A percentile compares a stretch with the other conserved stretches of the same genome.
Conservation (phyloP, 2,329 filamentous ascomycete species). For the Fusarium secorum region DNA sequence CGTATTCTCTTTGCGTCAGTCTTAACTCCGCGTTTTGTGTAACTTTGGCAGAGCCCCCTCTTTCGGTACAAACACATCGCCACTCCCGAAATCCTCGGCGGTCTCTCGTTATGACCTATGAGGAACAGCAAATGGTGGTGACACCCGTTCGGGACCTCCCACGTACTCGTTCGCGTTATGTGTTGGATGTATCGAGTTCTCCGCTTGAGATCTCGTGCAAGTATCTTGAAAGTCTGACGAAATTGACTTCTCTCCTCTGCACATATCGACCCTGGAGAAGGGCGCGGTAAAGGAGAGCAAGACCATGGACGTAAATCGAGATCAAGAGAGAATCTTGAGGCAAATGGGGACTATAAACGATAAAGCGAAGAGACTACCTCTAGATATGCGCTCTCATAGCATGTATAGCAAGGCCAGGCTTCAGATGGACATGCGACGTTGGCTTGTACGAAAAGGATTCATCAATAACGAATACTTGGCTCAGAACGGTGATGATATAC, state of each 20-base stretch:
- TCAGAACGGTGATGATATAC: neutral
- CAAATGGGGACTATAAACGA: neutral
- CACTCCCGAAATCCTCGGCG: neutral
- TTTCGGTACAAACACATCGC: neutral
- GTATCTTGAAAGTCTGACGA: neutral
- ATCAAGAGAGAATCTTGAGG: neutral
- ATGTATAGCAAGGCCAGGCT: neutral
- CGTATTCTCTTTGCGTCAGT: neutral
- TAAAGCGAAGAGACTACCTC: neutral
- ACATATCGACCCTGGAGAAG: neutral
- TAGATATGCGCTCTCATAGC: neutral
- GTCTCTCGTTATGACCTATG: neutral
- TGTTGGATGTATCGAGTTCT: neutral
- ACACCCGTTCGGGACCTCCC: neutral
- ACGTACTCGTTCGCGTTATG: neutral
- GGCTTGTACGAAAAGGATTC: neutral
- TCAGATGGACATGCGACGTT: neutral
- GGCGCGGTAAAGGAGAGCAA: neutral
- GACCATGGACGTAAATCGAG: neutral
- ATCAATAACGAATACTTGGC: neutral
- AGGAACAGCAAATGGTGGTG: neutral
- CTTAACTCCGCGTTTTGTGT: neutral
- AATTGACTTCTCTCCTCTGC: neutral
- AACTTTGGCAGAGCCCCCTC: neutral
- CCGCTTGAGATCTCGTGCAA: neutral